phyloP scores from a whole-genome alignment of 2,329 filamentous ascomycete genomes.

The Grosmannia serpens region DNA sequence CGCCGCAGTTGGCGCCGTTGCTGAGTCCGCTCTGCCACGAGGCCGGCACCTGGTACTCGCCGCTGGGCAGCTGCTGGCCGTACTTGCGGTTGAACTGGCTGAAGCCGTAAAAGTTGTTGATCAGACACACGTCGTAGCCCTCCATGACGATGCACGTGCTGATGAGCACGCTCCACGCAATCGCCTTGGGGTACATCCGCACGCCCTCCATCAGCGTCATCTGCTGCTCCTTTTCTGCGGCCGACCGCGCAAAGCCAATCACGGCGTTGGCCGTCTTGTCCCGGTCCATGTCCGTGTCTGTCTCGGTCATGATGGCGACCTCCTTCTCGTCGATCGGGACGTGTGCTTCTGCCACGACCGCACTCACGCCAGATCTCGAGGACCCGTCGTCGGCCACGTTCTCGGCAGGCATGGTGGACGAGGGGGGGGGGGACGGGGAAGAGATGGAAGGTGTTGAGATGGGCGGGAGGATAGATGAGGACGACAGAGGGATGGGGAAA shows the following conservation, averaged over 20 bases:
- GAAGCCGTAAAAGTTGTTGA: slow-evolving; percentile 60
- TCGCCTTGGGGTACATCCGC: slow-evolving; percentile 75
- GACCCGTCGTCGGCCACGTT: not conserved
- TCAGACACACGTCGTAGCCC: slow-evolving; percentile 70
- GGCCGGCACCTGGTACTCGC: slow-evolving; percentile 43
- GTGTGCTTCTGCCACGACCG: not conserved
- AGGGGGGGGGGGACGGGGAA: not conserved
- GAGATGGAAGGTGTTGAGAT: not conserved
- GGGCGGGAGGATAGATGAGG: no score
- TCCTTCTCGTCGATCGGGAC: not conserved
- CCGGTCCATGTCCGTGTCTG: slow-evolving; percentile 4
- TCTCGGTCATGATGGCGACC: not conserved
- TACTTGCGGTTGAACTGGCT: slow-evolving; percentile 46
- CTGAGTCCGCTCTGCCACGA: slow-evolving; percentile 52
- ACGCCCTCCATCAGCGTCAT: slow-evolving; percentile 70
- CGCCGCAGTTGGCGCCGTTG: slow-evolving; percentile 43
- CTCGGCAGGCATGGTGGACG: not conserved
- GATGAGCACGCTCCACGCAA: slow-evolving; percentile 72
- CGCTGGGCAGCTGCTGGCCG: slow-evolving; percentile 33
- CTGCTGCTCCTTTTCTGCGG: slow-evolving; percentile 50
- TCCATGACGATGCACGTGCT: slow-evolving; percentile 92
- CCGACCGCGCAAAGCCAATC: slow-evolving; percentile 34
- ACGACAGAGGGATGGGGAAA: not conserved
- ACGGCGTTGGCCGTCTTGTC: slow-evolving; percentile 13
- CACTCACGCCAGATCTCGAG: not conserved